Evolutionary conservation across 2,329 filamentous ascomycete genomes (phyloP).

Genomic region (Ilyonectria destructans): DNA sequence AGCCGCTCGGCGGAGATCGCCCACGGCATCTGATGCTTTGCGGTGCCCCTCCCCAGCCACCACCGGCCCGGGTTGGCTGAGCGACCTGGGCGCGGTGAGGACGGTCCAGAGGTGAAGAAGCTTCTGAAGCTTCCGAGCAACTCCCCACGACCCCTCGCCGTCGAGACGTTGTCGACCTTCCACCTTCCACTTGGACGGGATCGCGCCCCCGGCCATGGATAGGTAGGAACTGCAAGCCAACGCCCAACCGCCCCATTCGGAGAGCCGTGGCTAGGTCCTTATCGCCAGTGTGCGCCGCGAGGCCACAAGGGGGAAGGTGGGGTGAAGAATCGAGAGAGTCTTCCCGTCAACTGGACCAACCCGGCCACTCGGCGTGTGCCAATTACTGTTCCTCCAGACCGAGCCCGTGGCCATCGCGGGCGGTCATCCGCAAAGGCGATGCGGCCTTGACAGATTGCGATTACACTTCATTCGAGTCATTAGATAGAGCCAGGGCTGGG

Average conservation of each 20-base stretch:
- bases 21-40: constrained; percentile 43
- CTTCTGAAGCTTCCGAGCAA: constrained; percentile 10
- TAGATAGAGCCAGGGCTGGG: constrained; percentile 38
- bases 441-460: constrained; percentile 32
- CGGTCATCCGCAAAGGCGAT: constrained; percentile 22
- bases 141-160: constrained; percentile 14
- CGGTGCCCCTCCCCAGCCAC: constrained; percentile 35
- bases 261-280: constrained; percentile 27
- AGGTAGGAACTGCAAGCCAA: constrained; percentile 13
- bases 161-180: constrained; percentile 1
- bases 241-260: constrained; percentile 32
- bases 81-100: constrained; percentile 29
- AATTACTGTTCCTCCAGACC: constrained; percentile 43
- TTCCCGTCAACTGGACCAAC: constrained; percentile 14
- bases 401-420: constrained; percentile 19
- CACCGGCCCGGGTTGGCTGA: constrained; percentile 48
- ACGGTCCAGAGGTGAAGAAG: constrained; percentile 26
- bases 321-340: constrained; percentile 26
- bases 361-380: constrained; percentile 37
- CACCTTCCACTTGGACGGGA: background rate
- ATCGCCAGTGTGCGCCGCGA: constrained; percentile 29
- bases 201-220: background rate
- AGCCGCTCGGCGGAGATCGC: constrained; percentile 44
- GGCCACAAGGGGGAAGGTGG: constrained; percentile 40
- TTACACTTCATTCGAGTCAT: constrained; percentile 35